phyloP scores from a whole-genome alignment of 2,329 filamentous ascomycete species.

The Pseudogymnoascus sp. region DNA sequence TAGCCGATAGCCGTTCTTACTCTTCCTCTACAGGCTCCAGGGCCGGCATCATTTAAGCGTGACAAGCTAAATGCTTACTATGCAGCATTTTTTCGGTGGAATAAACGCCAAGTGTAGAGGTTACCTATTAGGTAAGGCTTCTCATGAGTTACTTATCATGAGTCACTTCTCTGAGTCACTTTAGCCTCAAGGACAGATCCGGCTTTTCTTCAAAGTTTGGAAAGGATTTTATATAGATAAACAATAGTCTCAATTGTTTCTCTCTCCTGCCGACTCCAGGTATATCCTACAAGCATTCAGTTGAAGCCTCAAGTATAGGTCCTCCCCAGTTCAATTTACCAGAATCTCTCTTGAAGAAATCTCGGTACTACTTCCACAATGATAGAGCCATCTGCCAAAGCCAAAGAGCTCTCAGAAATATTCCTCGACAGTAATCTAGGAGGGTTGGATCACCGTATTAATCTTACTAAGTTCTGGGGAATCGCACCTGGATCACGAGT shows the following conservation, averaged over 20 bases:
- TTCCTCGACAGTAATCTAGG: constrained; percentile 1
- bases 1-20: neutral
- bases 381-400: constrained; percentile 1
- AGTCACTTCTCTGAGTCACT: neutral
- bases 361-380: neutral
- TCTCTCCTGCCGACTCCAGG: neutral
- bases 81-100: neutral
- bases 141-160: neutral
- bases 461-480: constrained; percentile 31
- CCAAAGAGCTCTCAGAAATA: neutral
- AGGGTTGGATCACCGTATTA: constrained; percentile 28
- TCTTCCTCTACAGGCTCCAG: neutral
- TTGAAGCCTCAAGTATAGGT: neutral
- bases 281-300: neutral
- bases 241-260: neutral
- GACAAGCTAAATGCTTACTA: neutral
- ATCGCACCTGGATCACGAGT: constrained; percentile 35
- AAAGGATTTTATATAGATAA: constrained; percentile 2
- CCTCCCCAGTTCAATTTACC: neutral
- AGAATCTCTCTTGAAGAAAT: neutral
- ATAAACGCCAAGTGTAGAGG: neutral
- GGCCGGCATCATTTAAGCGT: neutral
- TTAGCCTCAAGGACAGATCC: neutral
- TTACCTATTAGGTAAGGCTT: neutral
- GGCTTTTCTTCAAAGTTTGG: neutral